Base-by-base conservation (phyloP, 768 basidiomycete genomes). In the Tulasnella sp. region DNA sequence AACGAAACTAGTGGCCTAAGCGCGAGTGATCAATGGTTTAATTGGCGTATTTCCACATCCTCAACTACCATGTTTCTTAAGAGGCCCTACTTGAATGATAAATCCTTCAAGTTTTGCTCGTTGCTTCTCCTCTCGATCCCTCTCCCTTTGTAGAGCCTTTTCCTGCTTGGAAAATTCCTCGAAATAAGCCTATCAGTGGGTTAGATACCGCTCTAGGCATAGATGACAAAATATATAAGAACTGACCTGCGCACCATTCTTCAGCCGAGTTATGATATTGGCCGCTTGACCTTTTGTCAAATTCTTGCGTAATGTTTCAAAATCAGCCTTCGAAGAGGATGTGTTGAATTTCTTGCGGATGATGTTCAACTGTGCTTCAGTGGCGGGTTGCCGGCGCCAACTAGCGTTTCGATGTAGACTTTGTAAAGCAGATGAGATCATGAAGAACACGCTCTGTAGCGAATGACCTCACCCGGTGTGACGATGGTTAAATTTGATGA, bases 211-310 rank as follows among this genome's bases (percentile, higher is more conserved):
- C 19, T 33, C 47, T 13, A 4, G 34, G 12, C 39, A 25, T 48
- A 29, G 37, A 13, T 16, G 9, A 15, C 12, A 1, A 43, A 15
- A 9, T n/a, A 16, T 27, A 3, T 13, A 12, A 46, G 16, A n/a
- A 52, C 64, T 28, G 60, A 83, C 85, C 69, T 75, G 69, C 29
- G 82, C 82, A 22, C 86, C 87, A 59, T 89, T 80, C 61, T 76
- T 81, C 50, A 85, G 54, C 7, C 86, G 78, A 20, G 78, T 78
- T 54, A 91, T 82, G 39, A 89, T 78, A 56, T 79, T 78, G 0
- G 80, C 81, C 25, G 86, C 85, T 56, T 83, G 72, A 2, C 88
- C 88, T 62, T 85, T 88, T 1, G 76, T 87, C 58, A 91, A 59
- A 0, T 53, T 64, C 39, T 59, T 62, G 4, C 77, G 61, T 24